Evolutionary conservation across 768 basidiomycete species (phyloP).

Genomic region (Flagelloscypha sp.): DNA sequence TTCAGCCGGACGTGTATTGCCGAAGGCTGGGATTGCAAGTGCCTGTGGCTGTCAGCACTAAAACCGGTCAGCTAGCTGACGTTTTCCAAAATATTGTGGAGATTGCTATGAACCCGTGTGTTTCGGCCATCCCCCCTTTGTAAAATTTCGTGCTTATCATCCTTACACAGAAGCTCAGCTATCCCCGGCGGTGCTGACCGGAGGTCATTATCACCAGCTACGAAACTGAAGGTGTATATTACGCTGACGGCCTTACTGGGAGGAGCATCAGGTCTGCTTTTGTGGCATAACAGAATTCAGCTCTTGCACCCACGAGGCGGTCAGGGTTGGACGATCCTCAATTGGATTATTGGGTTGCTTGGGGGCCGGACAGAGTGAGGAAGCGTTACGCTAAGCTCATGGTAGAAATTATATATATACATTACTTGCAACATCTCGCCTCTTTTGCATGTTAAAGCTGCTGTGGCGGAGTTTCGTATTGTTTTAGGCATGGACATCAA

Average conservation of each 20-base stretch:
- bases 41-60: constrained; percentile 89
- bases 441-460: too few relatives aligned
- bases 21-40: constrained; percentile 83
- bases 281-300: constrained; percentile 65
- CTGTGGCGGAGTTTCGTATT: too few relatives aligned
- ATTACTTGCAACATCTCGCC: too few relatives aligned
- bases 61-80: constrained; percentile 75
- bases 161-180: constrained; percentile 42
- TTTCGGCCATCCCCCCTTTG: constrained; percentile 15
- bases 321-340: constrained; percentile 45
- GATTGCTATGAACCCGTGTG: constrained; percentile 83
- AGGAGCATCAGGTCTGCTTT: constrained; percentile 64
- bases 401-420: too few relatives aligned
- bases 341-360: constrained; percentile 63
- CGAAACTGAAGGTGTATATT: constrained; percentile 64
- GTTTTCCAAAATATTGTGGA: constrained; percentile 81
- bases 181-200: constrained; percentile 84
- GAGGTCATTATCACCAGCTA: constrained; percentile 59
- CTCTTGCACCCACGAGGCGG: constrained; percentile 44
- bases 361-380: constrained; percentile 44
- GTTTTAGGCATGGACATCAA: too few relatives aligned
- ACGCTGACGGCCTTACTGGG: constrained; percentile 66
- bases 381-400: too few relatives aligned
- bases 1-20: constrained; percentile 97
- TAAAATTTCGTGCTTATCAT: constrained; percentile 15